Evolutionary conservation across 495 filamentous ascomycete species (phyloP).

Genomic region (Penicillium canariense): DNA sequence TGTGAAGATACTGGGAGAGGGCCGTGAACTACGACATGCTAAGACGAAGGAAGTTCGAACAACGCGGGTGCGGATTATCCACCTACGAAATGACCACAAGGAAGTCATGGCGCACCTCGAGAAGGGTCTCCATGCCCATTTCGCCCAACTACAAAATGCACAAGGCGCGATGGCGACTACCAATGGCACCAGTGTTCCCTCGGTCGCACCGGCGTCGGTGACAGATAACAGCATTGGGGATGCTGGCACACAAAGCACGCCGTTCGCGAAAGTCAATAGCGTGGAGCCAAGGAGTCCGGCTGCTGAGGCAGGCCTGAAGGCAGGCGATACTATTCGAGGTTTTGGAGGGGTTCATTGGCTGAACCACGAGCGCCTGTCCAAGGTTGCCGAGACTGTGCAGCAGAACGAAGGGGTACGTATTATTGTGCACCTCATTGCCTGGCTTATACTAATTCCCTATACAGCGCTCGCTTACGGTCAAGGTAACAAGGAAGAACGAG

Average conservation of each 20-base stretch:
- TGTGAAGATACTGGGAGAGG: conserved; percentile 16
- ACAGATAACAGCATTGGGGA: conserved; percentile 13
- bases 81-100: conserved; percentile 90
- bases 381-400: conserved; percentile 79
- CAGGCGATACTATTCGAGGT: conserved; percentile 76
- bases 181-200: conserved; percentile 31
- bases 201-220: conserved; percentile 16
- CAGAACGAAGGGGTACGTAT: conserved; percentile 83
- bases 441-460: conserved; percentile 11
- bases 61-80: conserved; percentile 84
- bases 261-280: conserved; percentile 89
- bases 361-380: conserved; percentile 82
- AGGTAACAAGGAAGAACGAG: conserved; percentile 56
- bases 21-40: conserved; percentile 8
- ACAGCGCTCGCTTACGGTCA: conserved; percentile 65
- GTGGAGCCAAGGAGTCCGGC: conserved; percentile 80
- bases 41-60: conserved; percentile 66
- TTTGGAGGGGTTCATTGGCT: conserved; percentile 79
- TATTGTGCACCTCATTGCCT: neutral
- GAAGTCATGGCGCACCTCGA: conserved; percentile 80
- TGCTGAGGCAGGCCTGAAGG: conserved; percentile 73
- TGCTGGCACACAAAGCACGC: conserved; percentile 52
- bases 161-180: conserved; percentile 23
- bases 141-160: conserved; percentile 39
- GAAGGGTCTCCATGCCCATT: conserved; percentile 74